A percentile compares a stretch with the other conserved stretches of the same genome.
Evolutionary conservation across 2,329 filamentous ascomycete species (phyloP).

Genomic region (Ascochyta lentis): DNA sequence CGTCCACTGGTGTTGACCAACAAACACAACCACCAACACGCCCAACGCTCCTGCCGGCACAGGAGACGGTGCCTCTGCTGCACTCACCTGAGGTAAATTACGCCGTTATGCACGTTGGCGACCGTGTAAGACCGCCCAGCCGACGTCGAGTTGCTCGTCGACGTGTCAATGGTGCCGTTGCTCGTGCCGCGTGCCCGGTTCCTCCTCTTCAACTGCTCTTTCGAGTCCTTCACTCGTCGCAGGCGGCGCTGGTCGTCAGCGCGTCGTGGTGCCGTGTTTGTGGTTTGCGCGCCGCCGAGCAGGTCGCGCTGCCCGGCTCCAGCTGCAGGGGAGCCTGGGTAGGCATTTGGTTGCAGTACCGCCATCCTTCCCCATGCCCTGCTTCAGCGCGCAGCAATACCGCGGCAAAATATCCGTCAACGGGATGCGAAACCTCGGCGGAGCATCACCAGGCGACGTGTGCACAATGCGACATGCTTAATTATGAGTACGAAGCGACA

Average conservation of each 20-base stretch:
- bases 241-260: slow-evolving; percentile 41
- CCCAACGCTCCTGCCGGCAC: not conserved
- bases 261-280: slow-evolving; percentile 36
- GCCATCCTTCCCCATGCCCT: slow-evolving; percentile 47
- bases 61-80: not conserved
- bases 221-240: slow-evolving; percentile 47
- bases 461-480: slow-evolving; percentile 37
- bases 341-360: slow-evolving; percentile 41
- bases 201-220: slow-evolving; percentile 45
- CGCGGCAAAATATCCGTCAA: slow-evolving; percentile 17
- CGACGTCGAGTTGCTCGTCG: slow-evolving; percentile 34
- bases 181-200: slow-evolving; percentile 40
- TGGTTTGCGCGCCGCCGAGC: slow-evolving; percentile 33
- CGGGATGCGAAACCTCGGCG: slow-evolving; percentile 27
- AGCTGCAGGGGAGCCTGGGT: slow-evolving; percentile 36
- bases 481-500: slow-evolving; percentile 27
- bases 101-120: slow-evolving; percentile 56
- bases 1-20: not conserved
- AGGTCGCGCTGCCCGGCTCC: slow-evolving; percentile 33
- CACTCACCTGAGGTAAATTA: slow-evolving; percentile 56
- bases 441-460: slow-evolving; percentile 28
- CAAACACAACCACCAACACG: slow-evolving; percentile 3
- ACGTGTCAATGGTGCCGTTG: slow-evolving; percentile 43
- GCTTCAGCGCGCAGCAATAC: slow-evolving; percentile 26
- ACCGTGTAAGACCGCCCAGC: slow-evolving; percentile 54